phyloP scores from a whole-genome alignment of 1,284 basidiomycete genomes.

The Ganoderma lucidum region DNA sequence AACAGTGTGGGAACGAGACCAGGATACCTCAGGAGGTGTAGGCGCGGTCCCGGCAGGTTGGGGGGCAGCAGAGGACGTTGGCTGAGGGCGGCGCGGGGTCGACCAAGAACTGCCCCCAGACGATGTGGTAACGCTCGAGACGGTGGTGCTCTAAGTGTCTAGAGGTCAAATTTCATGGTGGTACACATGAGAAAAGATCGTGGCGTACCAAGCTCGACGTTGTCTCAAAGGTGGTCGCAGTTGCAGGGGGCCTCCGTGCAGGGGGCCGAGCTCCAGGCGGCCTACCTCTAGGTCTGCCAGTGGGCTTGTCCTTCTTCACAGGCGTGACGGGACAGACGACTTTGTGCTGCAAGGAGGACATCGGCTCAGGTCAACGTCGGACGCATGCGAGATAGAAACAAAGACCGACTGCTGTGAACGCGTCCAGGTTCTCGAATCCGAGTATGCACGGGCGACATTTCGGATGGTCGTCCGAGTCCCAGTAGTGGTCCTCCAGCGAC shows the following conservation, averaged over 20 bases:
- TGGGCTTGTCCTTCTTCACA: not conserved
- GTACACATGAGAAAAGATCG: not conserved
- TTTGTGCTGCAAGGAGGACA: conserved; percentile 4
- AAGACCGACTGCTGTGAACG: conserved; percentile 1
- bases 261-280: not conserved
- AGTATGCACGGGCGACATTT: conserved; percentile 9
- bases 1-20: not conserved
- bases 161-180: not conserved
- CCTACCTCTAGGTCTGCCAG: not conserved
- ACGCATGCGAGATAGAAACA: not conserved
- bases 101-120: not conserved
- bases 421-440: not conserved
- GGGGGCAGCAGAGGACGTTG: not conserved
- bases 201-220: not conserved
- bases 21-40: not conserved
- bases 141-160: not conserved
- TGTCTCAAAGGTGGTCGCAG: not conserved
- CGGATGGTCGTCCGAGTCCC: conserved; percentile 3
- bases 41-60: not conserved
- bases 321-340: not conserved
- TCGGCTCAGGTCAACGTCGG: not conserved
- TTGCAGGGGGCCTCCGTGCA: not conserved
- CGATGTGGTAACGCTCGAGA: not conserved
- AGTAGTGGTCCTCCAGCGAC: conserved; percentile 9
- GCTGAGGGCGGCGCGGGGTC: not conserved